A percentile compares a stretch with the other conserved stretches of the same genome.
phyloP scores from a whole-genome alignment of 2,329 filamentous ascomycete species.

The Monascus ruber region DNA sequence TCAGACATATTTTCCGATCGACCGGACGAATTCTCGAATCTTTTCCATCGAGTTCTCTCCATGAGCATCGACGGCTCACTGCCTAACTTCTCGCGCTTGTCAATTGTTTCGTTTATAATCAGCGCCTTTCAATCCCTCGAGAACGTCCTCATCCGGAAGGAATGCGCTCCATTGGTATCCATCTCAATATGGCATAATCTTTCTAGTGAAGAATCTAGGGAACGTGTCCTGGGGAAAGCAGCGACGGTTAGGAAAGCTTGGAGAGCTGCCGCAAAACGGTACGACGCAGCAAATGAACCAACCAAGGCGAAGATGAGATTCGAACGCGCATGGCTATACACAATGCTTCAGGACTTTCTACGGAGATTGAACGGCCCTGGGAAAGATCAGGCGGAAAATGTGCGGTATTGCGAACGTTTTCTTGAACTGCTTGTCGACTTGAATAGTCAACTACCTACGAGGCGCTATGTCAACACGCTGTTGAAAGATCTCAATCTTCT shows the following conservation, averaged over 20 bases:
- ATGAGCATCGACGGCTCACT: constrained; percentile 67
- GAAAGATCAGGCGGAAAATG: constrained; percentile 43
- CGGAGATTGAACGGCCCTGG: constrained; percentile 52
- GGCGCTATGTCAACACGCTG: constrained; percentile 84
- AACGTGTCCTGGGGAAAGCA: constrained; percentile 59
- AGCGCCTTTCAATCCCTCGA: constrained; percentile 90
- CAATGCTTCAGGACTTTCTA: constrained; percentile 72
- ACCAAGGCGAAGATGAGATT: constrained; percentile 73
- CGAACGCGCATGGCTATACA: constrained; percentile 87
- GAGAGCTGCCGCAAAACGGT: constrained; percentile 76
- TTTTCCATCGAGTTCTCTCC: constrained; percentile 83
- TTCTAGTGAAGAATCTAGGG: constrained; percentile 62
- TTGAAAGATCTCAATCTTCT: constrained; percentile 77
- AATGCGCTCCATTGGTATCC: constrained; percentile 88
- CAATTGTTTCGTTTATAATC: constrained; percentile 83
- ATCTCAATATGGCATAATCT: constrained; percentile 95
- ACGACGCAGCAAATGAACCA: constrained; percentile 70
- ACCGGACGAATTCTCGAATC: constrained; percentile 69
- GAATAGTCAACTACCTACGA: constrained; percentile 83
- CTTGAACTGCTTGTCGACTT: constrained; percentile 82
- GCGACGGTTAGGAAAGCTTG: constrained; percentile 77
- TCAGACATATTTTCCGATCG: constrained; percentile 64
- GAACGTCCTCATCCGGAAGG: constrained; percentile 77
- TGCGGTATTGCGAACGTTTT: constrained; percentile 85
- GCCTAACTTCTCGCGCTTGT: constrained; percentile 56